These are phyloP conservation scores for Tetrahymena thermophila DNA, from an alignment of 73 alveolate genomes.

Conservation along the genomic window DNA sequence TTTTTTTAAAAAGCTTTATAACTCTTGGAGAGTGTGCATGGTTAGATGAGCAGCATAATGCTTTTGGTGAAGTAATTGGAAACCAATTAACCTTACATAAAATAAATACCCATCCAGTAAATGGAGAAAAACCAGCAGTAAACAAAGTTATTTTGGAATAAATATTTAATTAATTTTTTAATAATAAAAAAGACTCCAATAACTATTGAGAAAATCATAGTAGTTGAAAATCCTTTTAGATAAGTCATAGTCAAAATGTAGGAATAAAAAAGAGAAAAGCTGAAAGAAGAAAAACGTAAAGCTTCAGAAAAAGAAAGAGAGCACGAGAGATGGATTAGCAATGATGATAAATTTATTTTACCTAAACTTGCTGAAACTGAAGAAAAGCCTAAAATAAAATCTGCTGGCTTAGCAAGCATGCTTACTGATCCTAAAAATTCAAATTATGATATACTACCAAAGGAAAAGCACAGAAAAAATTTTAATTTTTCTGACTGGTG, in stretches of 20 bases:
- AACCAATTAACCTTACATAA: conserved; percentile 57
- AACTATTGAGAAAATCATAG: conserved; percentile 55
- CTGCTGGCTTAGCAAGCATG: neutral
- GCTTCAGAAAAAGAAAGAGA: neutral
- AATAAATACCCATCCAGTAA: conserved; percentile 52
- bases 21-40: conserved; percentile 67
- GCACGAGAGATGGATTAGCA: conserved; percentile 33
- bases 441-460: neutral
- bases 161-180: neutral
- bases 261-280: conserved; percentile 15
- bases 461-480: neutral
- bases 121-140: conserved; percentile 46
- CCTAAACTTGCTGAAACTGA: neutral
- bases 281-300: conserved; percentile 14
- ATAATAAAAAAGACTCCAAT: conserved; percentile 38
- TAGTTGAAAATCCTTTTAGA: conserved; percentile 77
- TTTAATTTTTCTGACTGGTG: neutral
- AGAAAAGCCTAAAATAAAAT: neutral
- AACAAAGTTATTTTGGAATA: neutral
- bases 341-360: neutral
- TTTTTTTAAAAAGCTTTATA: conserved; percentile 37
- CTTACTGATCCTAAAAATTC: neutral
- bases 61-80: conserved; percentile 74
- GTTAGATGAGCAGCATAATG: conserved; percentile 81
- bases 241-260: conserved; percentile 51